A percentile compares a stretch with the other conserved stretches of the same genome.
These are phyloP conservation scores for Colletotrichum graminicola DNA, from an alignment of 2,329 filamentous ascomycete species.

Conservation along the genomic window DNA sequence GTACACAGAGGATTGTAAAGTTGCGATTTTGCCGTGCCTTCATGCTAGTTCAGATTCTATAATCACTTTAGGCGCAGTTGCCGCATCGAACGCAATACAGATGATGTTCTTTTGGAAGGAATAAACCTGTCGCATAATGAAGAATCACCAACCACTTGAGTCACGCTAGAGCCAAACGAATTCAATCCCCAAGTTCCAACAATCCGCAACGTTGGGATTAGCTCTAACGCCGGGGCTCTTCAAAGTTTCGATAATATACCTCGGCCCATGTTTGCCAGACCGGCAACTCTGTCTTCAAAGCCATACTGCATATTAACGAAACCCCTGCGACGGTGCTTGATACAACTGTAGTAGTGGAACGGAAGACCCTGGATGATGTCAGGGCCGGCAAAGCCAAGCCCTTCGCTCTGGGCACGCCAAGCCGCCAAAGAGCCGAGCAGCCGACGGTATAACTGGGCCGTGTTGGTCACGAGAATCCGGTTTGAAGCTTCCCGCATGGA, in stretches of 20 bases:
- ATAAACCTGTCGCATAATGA: not conserved
- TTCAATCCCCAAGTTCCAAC: not conserved
- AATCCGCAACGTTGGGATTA: not conserved
- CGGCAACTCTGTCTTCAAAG: not conserved
- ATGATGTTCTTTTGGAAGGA: not conserved
- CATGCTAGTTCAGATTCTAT: too few species aligned
- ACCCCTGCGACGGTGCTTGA: too few species aligned
- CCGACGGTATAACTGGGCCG: slow-evolving; percentile 15
- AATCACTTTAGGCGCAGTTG: too few species aligned
- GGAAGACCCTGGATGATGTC: slow-evolving; percentile 23
- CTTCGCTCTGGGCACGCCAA: slow-evolving; percentile 28
- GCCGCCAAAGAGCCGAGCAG: slow-evolving; percentile 27
- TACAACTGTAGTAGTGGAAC: not conserved
- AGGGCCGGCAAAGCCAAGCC: slow-evolving; percentile 28
- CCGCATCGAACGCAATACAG: too few species aligned
- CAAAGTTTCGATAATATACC: not conserved
- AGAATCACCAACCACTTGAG: not conserved
- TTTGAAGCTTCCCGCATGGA: slow-evolving; percentile 17
- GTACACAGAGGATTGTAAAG: too few species aligned
- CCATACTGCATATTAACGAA: not conserved
- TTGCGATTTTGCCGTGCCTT: too few species aligned
- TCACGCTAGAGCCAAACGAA: not conserved
- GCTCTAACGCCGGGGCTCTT: not conserved
- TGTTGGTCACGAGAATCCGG: not conserved
- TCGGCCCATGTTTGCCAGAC: not conserved